Conservation (phyloP, 257 asterid genomes). For the Lithospermum erythrorhizon region DNA sequence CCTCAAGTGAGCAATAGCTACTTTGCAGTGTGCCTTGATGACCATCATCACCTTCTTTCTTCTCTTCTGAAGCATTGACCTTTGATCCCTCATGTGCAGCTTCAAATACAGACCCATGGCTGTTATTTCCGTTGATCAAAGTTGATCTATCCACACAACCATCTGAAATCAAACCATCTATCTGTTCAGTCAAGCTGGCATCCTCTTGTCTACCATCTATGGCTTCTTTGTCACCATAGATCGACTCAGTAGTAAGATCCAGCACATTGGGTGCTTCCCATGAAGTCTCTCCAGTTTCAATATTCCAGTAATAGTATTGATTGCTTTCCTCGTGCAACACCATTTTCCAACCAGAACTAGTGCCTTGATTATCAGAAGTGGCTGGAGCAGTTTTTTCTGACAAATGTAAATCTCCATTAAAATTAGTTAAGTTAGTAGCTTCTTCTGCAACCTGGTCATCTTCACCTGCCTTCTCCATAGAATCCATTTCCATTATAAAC, state of each 20-base stretch:
- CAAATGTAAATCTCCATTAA: slow-evolving; percentile 22
- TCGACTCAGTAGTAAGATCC: slow-evolving; percentile 25
- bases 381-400: slow-evolving; percentile 27
- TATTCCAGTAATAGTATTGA: slow-evolving; percentile 89
- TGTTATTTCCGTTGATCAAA: slow-evolving; percentile 12
- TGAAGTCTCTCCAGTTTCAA: slow-evolving; percentile 87
- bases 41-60: slow-evolving; percentile 20
- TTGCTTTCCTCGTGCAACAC: slow-evolving; percentile 90
- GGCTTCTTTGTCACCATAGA: slow-evolving; percentile 23
- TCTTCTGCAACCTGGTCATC: slow-evolving; percentile 15
- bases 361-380: slow-evolving; percentile 25
- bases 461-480: slow-evolving; percentile 28
- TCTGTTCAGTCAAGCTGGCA: slow-evolving; percentile 8
- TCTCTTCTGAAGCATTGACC: slow-evolving; percentile 23
- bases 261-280: slow-evolving; percentile 73
- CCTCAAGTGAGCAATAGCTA: slow-evolving; percentile 2
- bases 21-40: slow-evolving; percentile 14
- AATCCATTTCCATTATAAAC: slow-evolving; percentile 21
- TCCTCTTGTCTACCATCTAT: slow-evolving; percentile 23
- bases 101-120: slow-evolving; percentile 15
- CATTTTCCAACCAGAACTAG: slow-evolving; percentile 63
- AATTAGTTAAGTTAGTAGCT: slow-evolving; percentile 19
- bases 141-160: slow-evolving; percentile 18
- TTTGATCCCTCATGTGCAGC: slow-evolving; percentile 15
- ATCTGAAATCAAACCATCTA: slow-evolving; percentile 12